These are phyloP conservation scores for Kodamaea sp. DNA, from an alignment of 1,139 yeast species.

Conservation along the genomic window DNA sequence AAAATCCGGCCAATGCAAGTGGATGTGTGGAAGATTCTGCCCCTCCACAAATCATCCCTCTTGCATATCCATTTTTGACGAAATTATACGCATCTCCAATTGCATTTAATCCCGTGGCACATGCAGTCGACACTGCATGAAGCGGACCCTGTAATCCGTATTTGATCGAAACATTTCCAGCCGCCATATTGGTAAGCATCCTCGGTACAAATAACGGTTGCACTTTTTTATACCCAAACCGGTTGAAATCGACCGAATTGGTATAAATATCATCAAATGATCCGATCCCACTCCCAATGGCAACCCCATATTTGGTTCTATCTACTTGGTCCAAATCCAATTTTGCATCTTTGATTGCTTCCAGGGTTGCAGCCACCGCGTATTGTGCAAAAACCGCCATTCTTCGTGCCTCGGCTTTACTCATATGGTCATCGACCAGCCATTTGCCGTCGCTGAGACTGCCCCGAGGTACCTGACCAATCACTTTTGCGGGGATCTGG, in stretches of 20 bases:
- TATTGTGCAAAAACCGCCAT: constrained; percentile 74
- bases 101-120: constrained; percentile 94
- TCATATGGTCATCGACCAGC: constrained; percentile 45
- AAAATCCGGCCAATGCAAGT: constrained; percentile 83
- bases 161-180: constrained; percentile 82
- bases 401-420: constrained; percentile 49
- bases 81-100: constrained; percentile 90
- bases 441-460: constrained; percentile 47
- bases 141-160: constrained; percentile 79
- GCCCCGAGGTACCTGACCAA: constrained; percentile 69
- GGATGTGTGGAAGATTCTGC: constrained; percentile 89
- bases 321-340: constrained; percentile 6
- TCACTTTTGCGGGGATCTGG: constrained; percentile 69
- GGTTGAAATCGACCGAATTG: constrained; percentile 49
- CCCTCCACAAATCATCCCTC: constrained; percentile 90
- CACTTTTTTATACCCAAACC: constrained; percentile 63
- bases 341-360: constrained; percentile 72
- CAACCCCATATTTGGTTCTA: constrained; percentile 51
- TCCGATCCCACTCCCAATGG: constrained; percentile 93
- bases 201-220: constrained; percentile 87
- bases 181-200: constrained; percentile 87
- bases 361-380: constrained; percentile 71
- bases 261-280: constrained; percentile 73
- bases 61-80: constrained; percentile 74
- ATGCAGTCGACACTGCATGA: constrained; percentile 88